These are phyloP conservation scores for Hypoxylon perforatum DNA, from an alignment of 495 filamentous ascomycete genomes.

Conservation along the genomic window DNA sequence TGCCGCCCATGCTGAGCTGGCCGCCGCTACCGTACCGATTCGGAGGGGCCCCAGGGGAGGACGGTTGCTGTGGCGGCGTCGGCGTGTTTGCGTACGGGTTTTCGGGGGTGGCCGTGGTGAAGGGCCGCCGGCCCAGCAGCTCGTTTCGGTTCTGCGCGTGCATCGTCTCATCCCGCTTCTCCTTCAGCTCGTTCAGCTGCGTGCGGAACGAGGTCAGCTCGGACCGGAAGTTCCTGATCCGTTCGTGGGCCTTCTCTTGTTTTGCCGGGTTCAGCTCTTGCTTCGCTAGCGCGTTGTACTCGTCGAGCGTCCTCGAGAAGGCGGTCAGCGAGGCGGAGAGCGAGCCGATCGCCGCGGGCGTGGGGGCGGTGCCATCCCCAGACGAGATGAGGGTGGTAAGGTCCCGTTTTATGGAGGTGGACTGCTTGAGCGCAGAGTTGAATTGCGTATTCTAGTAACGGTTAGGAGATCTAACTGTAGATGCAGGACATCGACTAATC, in stretches of 20 bases:
- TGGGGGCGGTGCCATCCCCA: constrained; percentile 49
- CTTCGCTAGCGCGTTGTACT: constrained; percentile 86
- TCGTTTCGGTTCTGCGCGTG: constrained; percentile 81
- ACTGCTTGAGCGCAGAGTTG: constrained; percentile 95
- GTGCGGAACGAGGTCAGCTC: constrained; percentile 83
- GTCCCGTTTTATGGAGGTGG: constrained; percentile 85
- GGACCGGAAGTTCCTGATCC: constrained; percentile 83
- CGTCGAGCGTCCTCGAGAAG: constrained; percentile 90
- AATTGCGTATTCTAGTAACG: constrained; percentile 82
- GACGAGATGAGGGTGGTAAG: constrained; percentile 78
- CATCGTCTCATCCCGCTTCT: constrained; percentile 77
- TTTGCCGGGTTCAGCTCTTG: constrained; percentile 88
- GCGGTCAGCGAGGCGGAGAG: constrained; percentile 85
- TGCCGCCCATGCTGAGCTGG: constrained; percentile 63
- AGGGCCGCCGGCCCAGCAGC: constrained; percentile 89
- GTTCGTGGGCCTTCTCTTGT: constrained; percentile 88
- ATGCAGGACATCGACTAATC: not conserved
- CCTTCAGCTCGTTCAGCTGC: constrained; percentile 80
- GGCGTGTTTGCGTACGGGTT: constrained; percentile 86
- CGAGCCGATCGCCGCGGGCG: constrained; percentile 54
- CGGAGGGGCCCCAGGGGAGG: constrained; percentile 38
- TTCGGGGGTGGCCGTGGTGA: constrained; percentile 87
- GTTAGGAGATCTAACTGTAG: constrained; percentile 3
- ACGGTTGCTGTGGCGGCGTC: constrained; percentile 45
- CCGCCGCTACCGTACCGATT: constrained; percentile 55